Evolutionary conservation across 2,329 filamentous ascomycete genomes (phyloP), one percentile per base, ranked within the genome.

Genomic region (Aspergillus novofumigatus): DNA sequence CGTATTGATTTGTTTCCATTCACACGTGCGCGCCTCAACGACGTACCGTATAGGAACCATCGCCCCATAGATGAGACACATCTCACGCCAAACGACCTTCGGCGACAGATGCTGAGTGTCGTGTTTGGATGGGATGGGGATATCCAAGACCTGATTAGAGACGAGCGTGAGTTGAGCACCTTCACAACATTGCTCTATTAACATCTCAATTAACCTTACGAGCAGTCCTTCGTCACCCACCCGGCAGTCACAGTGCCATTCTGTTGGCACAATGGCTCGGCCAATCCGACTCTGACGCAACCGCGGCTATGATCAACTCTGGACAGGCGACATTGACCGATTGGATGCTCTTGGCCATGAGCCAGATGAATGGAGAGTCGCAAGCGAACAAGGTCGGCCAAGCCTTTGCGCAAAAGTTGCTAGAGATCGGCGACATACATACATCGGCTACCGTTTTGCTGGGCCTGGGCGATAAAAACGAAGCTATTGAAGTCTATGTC

Each of bases 51-150:
- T 70, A 87, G 88, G 65, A 85, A 88, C 50, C 85, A 87, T 0
- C 81, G 86, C 14, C 75, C 80, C 1, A 65, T 80, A 14, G 83
- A 88, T 62, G 81, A 85, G 55, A 73, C 78, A 3, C 82, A 81
- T 28, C 75, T 91, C 25, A 90, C 88, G 6, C 75, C 85, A 8
- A 89, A 97, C 64, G 88, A 96, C 63, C 81, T 97, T 48, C 86
- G 93, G 50, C 83, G 83, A 49, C 92, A 97, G 72, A 97, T 99
- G 92, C 82, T 99, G 4, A 90, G 83, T 64, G 89, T 92, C 5
- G 92, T 99, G 1, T 99, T 99, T 72, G 94, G 94, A 3, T 99
- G 94, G 92, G 87, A 93, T 53, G 87, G 87, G 55, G 91, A 96
- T 65, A 86, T 93, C 44, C 83, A 91, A 49, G 87, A 87, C 48